Evolutionary conservation across 106 monocot genomes (phyloP).

Genomic region (Allium sativum): DNA sequence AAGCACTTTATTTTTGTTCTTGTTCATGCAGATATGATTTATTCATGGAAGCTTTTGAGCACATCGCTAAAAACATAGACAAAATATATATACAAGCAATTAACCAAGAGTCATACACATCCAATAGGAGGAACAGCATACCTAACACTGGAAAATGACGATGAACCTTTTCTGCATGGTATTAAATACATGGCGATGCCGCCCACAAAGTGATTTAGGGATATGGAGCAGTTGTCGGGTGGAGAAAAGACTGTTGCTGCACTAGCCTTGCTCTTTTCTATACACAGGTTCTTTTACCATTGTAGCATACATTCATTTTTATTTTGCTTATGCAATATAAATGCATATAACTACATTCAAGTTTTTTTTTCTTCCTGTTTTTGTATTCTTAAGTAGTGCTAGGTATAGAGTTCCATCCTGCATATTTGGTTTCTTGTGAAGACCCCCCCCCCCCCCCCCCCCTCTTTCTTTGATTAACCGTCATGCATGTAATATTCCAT

Average conservation of each 20-base stretch:
- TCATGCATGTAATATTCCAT: too few relatives aligned
- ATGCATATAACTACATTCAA: too few relatives aligned
- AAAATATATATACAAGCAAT: conserved; percentile 92
- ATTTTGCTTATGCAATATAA: too few relatives aligned
- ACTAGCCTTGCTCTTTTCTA: conserved; percentile 86
- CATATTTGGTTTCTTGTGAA: too few relatives aligned
- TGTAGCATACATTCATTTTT: not conserved
- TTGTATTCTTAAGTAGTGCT: too few relatives aligned
- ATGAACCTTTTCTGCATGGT: conserved; percentile 92
- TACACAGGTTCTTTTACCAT: conserved; percentile 64
- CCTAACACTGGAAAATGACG: conserved; percentile 94
- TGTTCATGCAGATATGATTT: conserved; percentile 54
- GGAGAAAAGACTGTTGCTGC: conserved; percentile 99
- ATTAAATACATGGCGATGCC: conserved; percentile 99
- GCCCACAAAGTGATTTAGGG: conserved; percentile 93
- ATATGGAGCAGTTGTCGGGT: conserved; percentile 98
- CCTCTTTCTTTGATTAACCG: too few relatives aligned
- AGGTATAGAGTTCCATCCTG: too few relatives aligned
- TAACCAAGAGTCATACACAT: conserved; percentile 93
- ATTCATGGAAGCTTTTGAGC: conserved; percentile 95
- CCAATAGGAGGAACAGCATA: conserved; percentile 96
- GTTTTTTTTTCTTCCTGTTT: too few relatives aligned
- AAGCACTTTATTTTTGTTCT: too few relatives aligned
- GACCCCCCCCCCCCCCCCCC: too few relatives aligned
- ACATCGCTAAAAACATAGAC: conserved; percentile 88